Base-by-base conservation (phyloP, 2,329 filamentous ascomycete species). In the Xylariales sp. region DNA sequence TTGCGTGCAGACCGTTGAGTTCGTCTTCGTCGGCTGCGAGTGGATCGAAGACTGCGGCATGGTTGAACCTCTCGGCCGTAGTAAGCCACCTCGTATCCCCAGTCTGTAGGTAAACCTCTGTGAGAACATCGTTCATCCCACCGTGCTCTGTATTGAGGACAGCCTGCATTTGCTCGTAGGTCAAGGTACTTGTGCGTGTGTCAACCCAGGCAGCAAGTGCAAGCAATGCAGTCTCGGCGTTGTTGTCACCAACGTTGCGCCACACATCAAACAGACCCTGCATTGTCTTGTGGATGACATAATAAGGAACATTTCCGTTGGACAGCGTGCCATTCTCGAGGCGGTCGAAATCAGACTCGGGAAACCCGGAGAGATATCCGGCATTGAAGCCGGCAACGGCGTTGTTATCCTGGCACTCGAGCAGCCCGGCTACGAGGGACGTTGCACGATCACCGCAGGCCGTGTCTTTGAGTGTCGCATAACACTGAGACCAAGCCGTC, bases 271-370 rank as follows among this genome's bases (percentile, higher is more conserved):
- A 63, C 9, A 76, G 59, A 0, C 72, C 72, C 1, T 69, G 66
- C 51, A 76, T 63, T 1, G 68, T 73, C 58, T 76, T 76, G 56
- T 76, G 73, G n/a, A 76, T 60, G 16, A 66, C 65, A 44, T 76
- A 76, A 54, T 74, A 76, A 0, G 71, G 71, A 1, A 76, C 73
- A 34, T 75, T 75, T 20, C 71, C 71, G 31, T 68, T 71, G 38
- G 38, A 16, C 15, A 40, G 29, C 5, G 59, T 70, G 1, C 70
- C 56, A 0, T 55, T 52, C 41, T 75, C 71, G 1, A 76, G 54
- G 1, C 57, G 58, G 1, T 47, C 53, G 31, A 76, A 69, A 11
- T 76, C 72, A 0, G 69, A 71, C 46, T 76, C 73, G 0, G 72
- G 70, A 22, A 75, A 76, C 3, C 71, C 72, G 3, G 67, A 70